Evolutionary conservation across 2,329 filamentous ascomycete genomes (phyloP).

Genomic region (Aphanoascus verrucosus): DNA sequence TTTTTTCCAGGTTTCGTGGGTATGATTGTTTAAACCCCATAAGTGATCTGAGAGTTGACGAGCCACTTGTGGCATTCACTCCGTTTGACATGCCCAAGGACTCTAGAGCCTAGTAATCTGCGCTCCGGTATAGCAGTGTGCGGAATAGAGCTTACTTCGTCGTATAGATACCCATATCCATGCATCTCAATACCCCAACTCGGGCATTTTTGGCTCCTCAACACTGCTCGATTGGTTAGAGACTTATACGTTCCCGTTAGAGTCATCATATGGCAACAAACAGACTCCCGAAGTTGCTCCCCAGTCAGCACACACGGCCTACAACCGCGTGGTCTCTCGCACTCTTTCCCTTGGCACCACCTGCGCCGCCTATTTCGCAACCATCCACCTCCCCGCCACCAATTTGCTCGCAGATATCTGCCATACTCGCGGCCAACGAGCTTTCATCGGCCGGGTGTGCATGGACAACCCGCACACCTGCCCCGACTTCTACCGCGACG

Average conservation of each 20-base stretch:
- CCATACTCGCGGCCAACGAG: constrained; percentile 67
- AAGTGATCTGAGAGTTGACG: too few species aligned
- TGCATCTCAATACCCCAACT: constrained; percentile 88
- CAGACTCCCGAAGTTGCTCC: constrained; percentile 20
- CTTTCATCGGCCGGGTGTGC: constrained; percentile 86
- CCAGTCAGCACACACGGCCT: constrained; percentile 43
- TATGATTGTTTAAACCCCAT: constrained; percentile 17
- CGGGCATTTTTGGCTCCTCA: constrained; percentile 83
- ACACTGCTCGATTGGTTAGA: constrained; percentile 90
- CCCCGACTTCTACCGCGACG: constrained; percentile 71
- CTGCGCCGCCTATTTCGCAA: constrained; percentile 89
- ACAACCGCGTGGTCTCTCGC: constrained; percentile 64
- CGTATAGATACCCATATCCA: constrained; percentile 81
- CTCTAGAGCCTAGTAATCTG: not conserved
- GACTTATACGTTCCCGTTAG: constrained; percentile 89
- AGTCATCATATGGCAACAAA: constrained; percentile 54
- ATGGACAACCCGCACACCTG: constrained; percentile 64
- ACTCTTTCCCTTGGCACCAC: constrained; percentile 88
- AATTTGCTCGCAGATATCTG: constrained; percentile 83
- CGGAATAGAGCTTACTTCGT: not conserved
- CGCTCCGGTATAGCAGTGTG: not conserved
- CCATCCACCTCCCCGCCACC: constrained; percentile 75
- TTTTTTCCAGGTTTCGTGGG: constrained; percentile 42
- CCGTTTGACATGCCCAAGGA: too few species aligned
- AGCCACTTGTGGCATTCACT: too few species aligned